phyloP scores from a whole-genome alignment of 768 basidiomycete species.

The Candolleomyces efflorescens region DNA sequence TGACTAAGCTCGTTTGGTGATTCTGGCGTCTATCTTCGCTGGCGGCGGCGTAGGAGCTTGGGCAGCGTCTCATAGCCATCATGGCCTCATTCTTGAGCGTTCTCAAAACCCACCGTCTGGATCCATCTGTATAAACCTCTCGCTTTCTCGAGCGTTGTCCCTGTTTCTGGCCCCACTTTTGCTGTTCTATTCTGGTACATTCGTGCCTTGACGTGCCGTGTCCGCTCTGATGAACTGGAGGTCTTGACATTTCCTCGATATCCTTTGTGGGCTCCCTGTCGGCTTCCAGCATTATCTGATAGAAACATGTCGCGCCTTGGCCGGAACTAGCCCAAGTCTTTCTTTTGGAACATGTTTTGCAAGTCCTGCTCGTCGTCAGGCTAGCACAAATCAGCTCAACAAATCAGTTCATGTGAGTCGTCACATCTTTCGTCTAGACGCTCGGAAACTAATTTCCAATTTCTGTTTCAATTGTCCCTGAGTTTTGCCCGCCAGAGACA shows the following conservation, averaged over 20 bases:
- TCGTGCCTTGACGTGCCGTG: neutral
- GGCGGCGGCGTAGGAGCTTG: neutral
- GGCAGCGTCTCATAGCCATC: neutral
- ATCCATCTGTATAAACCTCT: neutral
- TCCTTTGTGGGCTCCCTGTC: no score
- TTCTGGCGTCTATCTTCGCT: neutral
- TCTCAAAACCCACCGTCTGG: neutral
- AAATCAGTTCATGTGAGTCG: no score
- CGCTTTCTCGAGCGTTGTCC: neutral
- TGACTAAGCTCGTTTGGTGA: slow-evolving; percentile 9
- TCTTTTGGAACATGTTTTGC: no score
- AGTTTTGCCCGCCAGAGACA: neutral
- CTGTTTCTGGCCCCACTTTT: neutral
- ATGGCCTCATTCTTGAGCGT: neutral
- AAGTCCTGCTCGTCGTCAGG: no score
- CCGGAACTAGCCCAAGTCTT: no score
- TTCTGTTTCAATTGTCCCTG: neutral
- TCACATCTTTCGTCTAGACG: no score
- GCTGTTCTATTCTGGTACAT: neutral
- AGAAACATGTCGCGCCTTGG: no score
- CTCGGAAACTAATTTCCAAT: neutral
- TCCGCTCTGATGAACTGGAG: neutral
- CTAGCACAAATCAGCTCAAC: no score
- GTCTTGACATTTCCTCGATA: neutral
- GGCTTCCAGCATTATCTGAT: no score